Evolutionary conservation across 2,329 filamentous ascomycete species (phyloP), one percentile per base, ranked within the genome.

Genomic region (Aspergillus sp.): DNA sequence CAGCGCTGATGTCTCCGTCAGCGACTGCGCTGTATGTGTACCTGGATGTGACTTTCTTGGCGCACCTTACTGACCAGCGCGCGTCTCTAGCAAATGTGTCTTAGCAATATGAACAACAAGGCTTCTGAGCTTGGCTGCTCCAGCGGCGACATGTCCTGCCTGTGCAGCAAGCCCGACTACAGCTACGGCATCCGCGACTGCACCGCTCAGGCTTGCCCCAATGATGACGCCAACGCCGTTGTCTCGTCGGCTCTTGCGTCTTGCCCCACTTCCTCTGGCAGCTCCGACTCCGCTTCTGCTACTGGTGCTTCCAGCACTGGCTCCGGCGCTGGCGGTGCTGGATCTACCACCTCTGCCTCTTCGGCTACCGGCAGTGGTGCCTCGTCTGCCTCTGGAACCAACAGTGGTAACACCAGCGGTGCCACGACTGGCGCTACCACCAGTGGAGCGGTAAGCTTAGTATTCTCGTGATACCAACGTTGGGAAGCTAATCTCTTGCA

Each of bases 111-210:
- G 79, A 70, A 77, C 61, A 69, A 62, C 56, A 71, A 75, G 67
- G 78, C 77, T 47, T 32, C 60, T 3, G 66, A 72, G 4, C 68
- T 82, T n/a, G 76, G 77, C 52, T 82, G 80, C 69, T 63, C 66
- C 23, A 41, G 64, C 25, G 67, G 65, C 48, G 77, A 82, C 62
- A 48, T 72, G 47, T 55, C 57, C 28, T 82, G 80, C 65, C 71
- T 79, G 45, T 81, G 79, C 73, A 70, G 65, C 38, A 76, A 69
- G 56, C 32, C 63, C 21, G 63, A 82, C 73, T 81, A 81, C 67
- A 59, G 67, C 30, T 77, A 71, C 61, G 80, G 80, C 59, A 72
- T 82, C 51, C 78, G 75, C 39, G 80, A 82, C 69, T 82, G 80
- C 73, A 77, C 77, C 43, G 49, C 65, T 15, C 62, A 81, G 67